Evolutionary conservation across 1,284 basidiomycete genomes (phyloP).

Genomic region (Exobasidium rhododendri): DNA sequence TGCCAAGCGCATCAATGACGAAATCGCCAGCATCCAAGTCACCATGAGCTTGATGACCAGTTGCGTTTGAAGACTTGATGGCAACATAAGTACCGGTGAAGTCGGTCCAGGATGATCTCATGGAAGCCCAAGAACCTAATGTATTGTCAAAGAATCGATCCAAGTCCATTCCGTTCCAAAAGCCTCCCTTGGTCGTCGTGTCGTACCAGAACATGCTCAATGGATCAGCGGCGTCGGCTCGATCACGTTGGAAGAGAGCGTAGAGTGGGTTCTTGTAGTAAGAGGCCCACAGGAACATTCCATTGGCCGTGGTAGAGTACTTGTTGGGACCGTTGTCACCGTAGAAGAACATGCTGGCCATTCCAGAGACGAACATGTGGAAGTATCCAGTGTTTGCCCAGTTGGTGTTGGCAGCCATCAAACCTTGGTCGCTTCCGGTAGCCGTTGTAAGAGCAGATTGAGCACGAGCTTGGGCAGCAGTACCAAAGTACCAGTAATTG

Average conservation of each 20-base stretch:
- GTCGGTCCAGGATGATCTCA: slow-evolving; percentile 89
- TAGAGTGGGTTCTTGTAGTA: slow-evolving; percentile 63
- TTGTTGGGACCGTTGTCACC: slow-evolving; percentile 96
- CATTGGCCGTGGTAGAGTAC: slow-evolving; percentile 62
- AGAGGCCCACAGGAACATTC: slow-evolving; percentile 43
- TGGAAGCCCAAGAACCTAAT: slow-evolving; percentile 73
- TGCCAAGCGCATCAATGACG: slow-evolving; percentile 88
- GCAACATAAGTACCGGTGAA: slow-evolving; percentile 76
- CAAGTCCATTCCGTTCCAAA: slow-evolving; percentile 80
- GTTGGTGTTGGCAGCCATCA: slow-evolving; percentile 61
- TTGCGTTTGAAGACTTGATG: slow-evolving; percentile 77
- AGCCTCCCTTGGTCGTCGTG: slow-evolving; percentile 75
- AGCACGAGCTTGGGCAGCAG: slow-evolving; percentile 89
- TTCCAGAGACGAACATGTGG: slow-evolving; percentile 85
- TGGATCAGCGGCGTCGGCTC: slow-evolving; percentile 78
- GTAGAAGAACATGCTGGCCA: slow-evolving; percentile 83
- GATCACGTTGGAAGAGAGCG: slow-evolving; percentile 88
- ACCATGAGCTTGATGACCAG: slow-evolving; percentile 78
- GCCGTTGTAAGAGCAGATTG: slow-evolving; percentile 76
- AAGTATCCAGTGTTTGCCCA: slow-evolving; percentile 74
- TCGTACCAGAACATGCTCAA: slow-evolving; percentile 99
- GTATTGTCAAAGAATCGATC: slow-evolving; percentile 75
- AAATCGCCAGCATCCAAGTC: slow-evolving; percentile 91
- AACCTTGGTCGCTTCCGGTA: slow-evolving; percentile 75
- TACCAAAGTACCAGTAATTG: slow-evolving; percentile 65